A percentile compares a stretch with the other conserved stretches of the same genome.
phyloP scores from a whole-genome alignment of 495 filamentous ascomycete genomes.

The Elasticomyces elasticus region DNA sequence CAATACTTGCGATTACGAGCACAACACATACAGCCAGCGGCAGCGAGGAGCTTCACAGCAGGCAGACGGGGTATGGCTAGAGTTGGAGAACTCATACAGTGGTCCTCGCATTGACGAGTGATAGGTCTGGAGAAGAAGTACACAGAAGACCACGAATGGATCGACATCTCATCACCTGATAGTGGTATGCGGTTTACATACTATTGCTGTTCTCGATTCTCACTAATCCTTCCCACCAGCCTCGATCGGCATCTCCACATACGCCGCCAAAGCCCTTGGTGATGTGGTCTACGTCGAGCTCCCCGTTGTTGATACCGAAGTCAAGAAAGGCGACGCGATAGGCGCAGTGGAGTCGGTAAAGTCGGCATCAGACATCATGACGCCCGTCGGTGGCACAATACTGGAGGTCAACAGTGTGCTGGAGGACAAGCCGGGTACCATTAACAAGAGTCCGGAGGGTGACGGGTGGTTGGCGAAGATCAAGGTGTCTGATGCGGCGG shows the following conservation, averaged over 20 bases:
- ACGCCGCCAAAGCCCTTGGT: slow-evolving; percentile 82
- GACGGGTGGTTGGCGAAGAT: slow-evolving; percentile 92
- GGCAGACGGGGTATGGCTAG: slow-evolving; percentile 10
- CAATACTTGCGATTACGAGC: slow-evolving; percentile 14
- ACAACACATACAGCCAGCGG: slow-evolving; percentile 1
- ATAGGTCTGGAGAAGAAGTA: slow-evolving; percentile 59
- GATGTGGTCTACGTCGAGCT: slow-evolving; percentile 97
- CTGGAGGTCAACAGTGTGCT: slow-evolving; percentile 59
- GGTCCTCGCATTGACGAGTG: not conserved
- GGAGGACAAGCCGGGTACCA: slow-evolving; percentile 71
- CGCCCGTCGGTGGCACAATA: slow-evolving; percentile 70
- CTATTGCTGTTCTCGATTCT: not conserved
- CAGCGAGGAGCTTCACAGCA: slow-evolving; percentile 13
- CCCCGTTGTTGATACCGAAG: slow-evolving; percentile 51
- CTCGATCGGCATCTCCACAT: slow-evolving; percentile 79
- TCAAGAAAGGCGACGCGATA: slow-evolving; percentile 64
- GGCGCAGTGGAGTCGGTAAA: slow-evolving; percentile 98
- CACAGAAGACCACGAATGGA: slow-evolving; percentile 97
- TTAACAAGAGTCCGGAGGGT: slow-evolving; percentile 76
- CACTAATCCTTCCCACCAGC: slow-evolving; percentile 35
- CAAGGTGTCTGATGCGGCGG: slow-evolving; percentile 55
- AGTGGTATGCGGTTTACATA: slow-evolving; percentile 36
- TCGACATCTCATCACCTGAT: slow-evolving; percentile 68
- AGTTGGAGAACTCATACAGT: not conserved
- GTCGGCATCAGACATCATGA: slow-evolving; percentile 89